Evolutionary conservation across 2,329 filamentous ascomycete genomes (phyloP), one percentile per base, ranked within the genome.

Genomic region (Clonostachys byssicola): DNA sequence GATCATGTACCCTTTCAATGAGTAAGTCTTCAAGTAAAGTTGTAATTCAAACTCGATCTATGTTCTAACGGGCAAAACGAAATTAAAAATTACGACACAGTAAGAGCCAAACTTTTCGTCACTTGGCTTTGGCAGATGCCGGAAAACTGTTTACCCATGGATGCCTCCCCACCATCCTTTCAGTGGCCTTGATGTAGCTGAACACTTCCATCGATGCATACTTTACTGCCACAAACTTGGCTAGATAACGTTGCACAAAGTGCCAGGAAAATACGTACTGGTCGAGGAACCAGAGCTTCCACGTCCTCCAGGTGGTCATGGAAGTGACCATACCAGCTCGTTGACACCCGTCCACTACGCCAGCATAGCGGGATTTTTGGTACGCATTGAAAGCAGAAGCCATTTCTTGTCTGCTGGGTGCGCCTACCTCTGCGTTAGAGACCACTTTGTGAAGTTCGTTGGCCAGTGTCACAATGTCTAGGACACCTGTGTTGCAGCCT

Each of bases 401-500:
- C 35, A 47, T 6, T 18, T 2, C 14, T 34, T 30, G 23, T 4
- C 23, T 30, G 3, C 23, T 30, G 23, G 9, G 23, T 30, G 23
- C 8, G 23, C 23, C 23, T 4, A 8, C 23, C 23, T 30, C 9
- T 30, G 23, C 9, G 8, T 10, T 9, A 30, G 23, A 30, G 5
- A 45, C 18, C 13, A 35, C 43, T 2, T 36, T 14, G 38, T 56
- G 53, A 12, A 64, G 55, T 34, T 54, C 47, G 47, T 59, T 60
- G 36, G 46, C 46, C 16, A 60, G 49, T n/a, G 48, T 52, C 5
- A 54, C 54, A 34, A 56, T 42, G 17, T 61, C 57, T 36, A 61
- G 53, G 9, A 64, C 55, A 3, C 55, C 62, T 33, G 56, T 57
- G 50, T 65, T 65, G 23, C 58, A 55, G 2, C 61, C 60, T 8